These are phyloP conservation scores for Datura wrightii DNA, from an alignment of 257 asterid genomes.

Conservation along the genomic window DNA sequence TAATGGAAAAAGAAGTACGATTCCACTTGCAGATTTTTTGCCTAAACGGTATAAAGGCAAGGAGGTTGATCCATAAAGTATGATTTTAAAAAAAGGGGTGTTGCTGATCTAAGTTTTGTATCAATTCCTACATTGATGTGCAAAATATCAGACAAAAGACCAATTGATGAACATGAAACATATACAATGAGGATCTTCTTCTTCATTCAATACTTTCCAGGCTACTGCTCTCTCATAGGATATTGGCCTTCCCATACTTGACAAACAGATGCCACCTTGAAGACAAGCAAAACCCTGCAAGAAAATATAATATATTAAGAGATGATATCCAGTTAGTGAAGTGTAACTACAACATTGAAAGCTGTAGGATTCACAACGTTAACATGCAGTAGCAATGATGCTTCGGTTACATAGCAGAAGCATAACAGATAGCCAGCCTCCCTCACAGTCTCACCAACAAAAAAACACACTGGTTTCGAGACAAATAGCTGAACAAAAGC, in stretches of 20 bases:
- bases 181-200: conserved; percentile 82
- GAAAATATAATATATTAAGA: not conserved
- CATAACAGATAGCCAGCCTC: not conserved
- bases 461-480: not conserved
- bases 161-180: conserved; percentile 88
- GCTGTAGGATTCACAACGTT: not conserved
- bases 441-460: not conserved
- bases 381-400: not conserved
- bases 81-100: not conserved
- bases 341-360: not conserved
- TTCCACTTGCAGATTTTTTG: not conserved
- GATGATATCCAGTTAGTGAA: not conserved
- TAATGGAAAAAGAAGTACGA: not conserved
- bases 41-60: not conserved
- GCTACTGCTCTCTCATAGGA: conserved; percentile 60
- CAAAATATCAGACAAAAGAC: conserved; percentile 64
- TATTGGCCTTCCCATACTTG: conserved; percentile 60
- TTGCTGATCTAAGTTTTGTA: conserved; percentile 27
- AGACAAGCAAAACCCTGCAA: conserved; percentile 55
- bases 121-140: conserved; percentile 25
- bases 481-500: not conserved
- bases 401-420: not conserved
- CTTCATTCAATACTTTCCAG: conserved; percentile 75
- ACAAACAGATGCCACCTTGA: conserved; percentile 56
- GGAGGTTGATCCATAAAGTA: conserved; percentile 27